Evolutionary conservation across 2,329 filamentous ascomycete species (phyloP), one percentile per base, ranked within the genome.

Genomic region (Trichoderma atrobrunneum): DNA sequence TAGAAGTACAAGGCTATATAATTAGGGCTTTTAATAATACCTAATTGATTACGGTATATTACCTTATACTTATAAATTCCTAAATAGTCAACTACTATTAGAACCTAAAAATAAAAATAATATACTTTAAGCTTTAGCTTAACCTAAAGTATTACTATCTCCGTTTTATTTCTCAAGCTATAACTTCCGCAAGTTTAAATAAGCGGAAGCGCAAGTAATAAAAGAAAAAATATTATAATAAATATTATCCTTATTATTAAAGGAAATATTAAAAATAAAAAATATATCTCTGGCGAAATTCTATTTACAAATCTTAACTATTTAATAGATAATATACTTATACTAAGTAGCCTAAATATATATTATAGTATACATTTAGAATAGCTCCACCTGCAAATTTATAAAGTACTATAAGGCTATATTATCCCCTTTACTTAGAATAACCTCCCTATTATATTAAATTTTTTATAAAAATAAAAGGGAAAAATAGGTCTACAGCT

Each of bases 401-500:
- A 78, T 8, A 69, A 73, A 28, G 72, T 74, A 28, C 76, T 82
- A 10, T 65, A 59, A n/a, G 39, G 72, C 21, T 72, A 76, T 14
- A 79, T 83, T 48, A 74, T 82, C 32, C 82, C 82, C 16, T 80
- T 79, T 5, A 79, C 76, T 28, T 72, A 79, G 61, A 51, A 71
- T 16, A 74, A 78, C 67, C 74, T 78, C 51, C 82, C 82, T 3
- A 73, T 81, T 2, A 75, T 74, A 24, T 82, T 81, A 5, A 85
- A 84, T 72, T 82, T 82, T 71, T 84, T 84, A 63, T 84, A 1
- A 79, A 79, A 63, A 78, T 75, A 0, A 85, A 84, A 70, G 80
- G 81, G 0, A 80, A 80, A 5, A 74, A 80, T 72, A 78, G 79
- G 8, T 51, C 66, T 16, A 10, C 64, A 34, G 76, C 73, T 3